These are phyloP conservation scores for Ophiostoma australiae DNA, from an alignment of 2,329 filamentous ascomycete genomes.

Conservation along the genomic window DNA sequence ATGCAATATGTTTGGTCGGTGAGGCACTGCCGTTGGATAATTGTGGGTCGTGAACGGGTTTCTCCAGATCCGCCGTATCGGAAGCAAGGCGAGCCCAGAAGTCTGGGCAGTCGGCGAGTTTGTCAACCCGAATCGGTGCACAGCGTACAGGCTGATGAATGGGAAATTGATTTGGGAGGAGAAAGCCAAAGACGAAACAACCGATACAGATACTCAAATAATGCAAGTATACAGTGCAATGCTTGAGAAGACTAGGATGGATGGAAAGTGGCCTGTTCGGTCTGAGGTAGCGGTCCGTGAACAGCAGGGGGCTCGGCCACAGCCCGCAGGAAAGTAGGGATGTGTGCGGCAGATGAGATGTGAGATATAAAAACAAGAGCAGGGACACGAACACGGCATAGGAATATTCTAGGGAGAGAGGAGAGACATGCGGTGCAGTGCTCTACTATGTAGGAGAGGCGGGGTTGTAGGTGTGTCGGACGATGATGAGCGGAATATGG, in stretches of 20 bases:
- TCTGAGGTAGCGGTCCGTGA: neutral
- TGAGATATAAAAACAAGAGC: neutral
- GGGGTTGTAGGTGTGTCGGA: neutral
- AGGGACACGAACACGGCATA: neutral
- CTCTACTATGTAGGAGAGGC: neutral
- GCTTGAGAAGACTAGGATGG: neutral
- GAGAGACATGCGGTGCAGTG: neutral
- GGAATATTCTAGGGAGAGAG: neutral
- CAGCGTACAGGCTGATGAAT: neutral
- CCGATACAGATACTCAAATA: too few relatives aligned
- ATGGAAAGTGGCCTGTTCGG: neutral
- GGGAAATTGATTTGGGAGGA: neutral
- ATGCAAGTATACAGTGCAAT: neutral
- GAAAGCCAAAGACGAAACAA: neutral
- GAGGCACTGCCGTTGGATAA: slow-evolving; percentile 6
- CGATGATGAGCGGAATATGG: neutral
- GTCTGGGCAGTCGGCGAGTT: neutral
- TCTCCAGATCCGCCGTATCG: slow-evolving; percentile 1
- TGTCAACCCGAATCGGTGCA: slow-evolving; percentile 1
- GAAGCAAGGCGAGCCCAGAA: neutral
- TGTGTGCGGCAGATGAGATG: neutral
- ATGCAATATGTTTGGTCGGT: slow-evolving; percentile 10
- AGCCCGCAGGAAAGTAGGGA: neutral
- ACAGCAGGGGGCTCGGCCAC: neutral
- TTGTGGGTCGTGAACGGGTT: neutral